A percentile compares a stretch with the other conserved stretches of the same genome.
Conservation (phyloP, 164 flowering plant species). For the Stephania cephalantha region DNA sequence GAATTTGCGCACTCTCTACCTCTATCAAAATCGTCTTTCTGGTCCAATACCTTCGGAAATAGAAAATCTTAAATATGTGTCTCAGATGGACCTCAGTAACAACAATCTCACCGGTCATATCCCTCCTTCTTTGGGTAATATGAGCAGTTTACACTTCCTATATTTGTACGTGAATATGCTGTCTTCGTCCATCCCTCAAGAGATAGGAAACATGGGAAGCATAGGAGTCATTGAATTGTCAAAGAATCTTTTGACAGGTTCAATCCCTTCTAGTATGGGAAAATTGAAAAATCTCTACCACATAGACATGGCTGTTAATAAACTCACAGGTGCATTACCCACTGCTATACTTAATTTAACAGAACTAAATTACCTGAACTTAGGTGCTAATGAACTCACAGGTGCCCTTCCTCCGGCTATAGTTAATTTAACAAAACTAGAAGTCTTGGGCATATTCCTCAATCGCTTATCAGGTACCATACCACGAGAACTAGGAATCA, state of each 20-base stretch:
- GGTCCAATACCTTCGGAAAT: slow-evolving; percentile 7
- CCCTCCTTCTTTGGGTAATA: neutral
- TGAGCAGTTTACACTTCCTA: neutral
- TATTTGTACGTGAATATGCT: neutral
- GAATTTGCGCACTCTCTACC: neutral
- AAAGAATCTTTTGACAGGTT: neutral
- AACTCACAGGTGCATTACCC: neutral
- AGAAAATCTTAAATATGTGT: slow-evolving; percentile 1
- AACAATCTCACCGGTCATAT: slow-evolving; percentile 9
- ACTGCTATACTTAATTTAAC: neutral
- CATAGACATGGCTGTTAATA: neutral
- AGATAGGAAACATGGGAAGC: neutral
- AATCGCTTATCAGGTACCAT: slow-evolving; percentile 3
- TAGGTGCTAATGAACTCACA: neutral
- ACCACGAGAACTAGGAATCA: neutral
- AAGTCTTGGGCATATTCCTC: neutral
- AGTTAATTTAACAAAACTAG: neutral
- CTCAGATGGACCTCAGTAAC: neutral
- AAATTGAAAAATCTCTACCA: neutral
- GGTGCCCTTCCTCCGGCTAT: neutral
- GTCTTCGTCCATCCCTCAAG: neutral
- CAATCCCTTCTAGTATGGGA: neutral
- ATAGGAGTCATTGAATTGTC: neutral
- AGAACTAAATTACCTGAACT: neutral
- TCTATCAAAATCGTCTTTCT: neutral